phyloP scores from a whole-genome alignment of 352 stramenopile genomes.

The Globisporangium yorkense region DNA sequence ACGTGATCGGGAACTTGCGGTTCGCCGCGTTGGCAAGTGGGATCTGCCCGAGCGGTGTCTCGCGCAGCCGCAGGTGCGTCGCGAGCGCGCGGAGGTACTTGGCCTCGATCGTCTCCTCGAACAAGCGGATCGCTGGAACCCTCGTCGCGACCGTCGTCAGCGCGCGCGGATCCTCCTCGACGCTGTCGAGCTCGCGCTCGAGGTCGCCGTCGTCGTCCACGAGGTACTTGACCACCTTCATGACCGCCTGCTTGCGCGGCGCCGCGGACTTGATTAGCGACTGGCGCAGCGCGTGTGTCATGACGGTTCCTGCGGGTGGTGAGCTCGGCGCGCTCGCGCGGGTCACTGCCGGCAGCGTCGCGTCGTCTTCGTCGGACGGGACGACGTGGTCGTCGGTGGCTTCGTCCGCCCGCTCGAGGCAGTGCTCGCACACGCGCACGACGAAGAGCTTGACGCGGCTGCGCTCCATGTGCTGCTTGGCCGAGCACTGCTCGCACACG shows the following conservation, averaged over 20 bases:
- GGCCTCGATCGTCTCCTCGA: slow-evolving; percentile 1
- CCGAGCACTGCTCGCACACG: slow-evolving; percentile 13
- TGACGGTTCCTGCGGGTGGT: background rate
- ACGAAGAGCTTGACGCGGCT: slow-evolving; percentile 29
- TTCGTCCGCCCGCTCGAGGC: slow-evolving; percentile 35
- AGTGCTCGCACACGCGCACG: slow-evolving; percentile 38
- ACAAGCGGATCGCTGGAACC: background rate
- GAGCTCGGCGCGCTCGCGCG: background rate
- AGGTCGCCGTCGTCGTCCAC: slow-evolving; percentile 22
- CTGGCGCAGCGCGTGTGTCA: slow-evolving; percentile 20
- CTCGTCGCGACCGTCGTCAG: background rate
- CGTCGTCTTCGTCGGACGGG: background rate
- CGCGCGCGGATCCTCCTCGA: background rate
- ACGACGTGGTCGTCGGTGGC: slow-evolving; percentile 25
- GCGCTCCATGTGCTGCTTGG: slow-evolving; percentile 31
- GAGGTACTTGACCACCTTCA: slow-evolving; percentile 42
- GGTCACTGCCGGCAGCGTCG: background rate
- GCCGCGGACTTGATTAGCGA: slow-evolving; percentile 21
- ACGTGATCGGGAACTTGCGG: slow-evolving; percentile 9
- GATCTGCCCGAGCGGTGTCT: slow-evolving; percentile 6
- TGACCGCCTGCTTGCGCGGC: slow-evolving; percentile 22
- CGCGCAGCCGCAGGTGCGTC: slow-evolving; percentile 5
- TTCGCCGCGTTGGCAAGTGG: slow-evolving; percentile 5
- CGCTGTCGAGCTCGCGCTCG: background rate
- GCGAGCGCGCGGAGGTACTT: slow-evolving; percentile 13